phyloP scores from a whole-genome alignment of 768 basidiomycete genomes.

The Pilatotrama ljubarskyi region DNA sequence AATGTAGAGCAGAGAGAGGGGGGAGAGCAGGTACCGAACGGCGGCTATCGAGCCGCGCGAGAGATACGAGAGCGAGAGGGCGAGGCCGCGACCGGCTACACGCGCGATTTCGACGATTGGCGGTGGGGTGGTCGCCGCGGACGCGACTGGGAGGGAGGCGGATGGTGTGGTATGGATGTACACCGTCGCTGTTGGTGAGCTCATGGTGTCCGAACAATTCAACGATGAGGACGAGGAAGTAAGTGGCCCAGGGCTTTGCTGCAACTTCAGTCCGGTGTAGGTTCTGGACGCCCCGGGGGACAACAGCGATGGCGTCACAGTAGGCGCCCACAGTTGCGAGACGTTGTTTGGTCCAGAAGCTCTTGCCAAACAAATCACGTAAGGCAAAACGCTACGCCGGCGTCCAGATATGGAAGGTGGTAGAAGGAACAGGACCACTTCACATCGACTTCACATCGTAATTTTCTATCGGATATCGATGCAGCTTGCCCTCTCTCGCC shows the following conservation, averaged over 20 bases:
- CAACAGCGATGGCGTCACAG: conserved; percentile 1
- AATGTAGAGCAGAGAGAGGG: conserved; percentile 26
- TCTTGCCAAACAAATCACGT: conserved; percentile 25
- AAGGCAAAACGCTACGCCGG: conserved; percentile 14
- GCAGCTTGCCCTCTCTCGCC: neutral
- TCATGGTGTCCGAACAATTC: neutral
- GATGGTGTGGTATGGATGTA: neutral
- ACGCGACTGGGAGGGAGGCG: neutral
- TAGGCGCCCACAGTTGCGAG: neutral
- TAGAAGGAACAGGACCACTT: conserved; percentile 15
- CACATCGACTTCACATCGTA: conserved; percentile 19
- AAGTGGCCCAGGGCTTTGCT: neutral
- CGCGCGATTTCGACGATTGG: conserved; percentile 24
- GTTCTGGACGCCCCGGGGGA: too few relatives aligned
- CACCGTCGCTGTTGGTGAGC: neutral
- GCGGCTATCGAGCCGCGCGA: neutral
- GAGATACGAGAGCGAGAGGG: conserved; percentile 7
- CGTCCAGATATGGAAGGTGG: conserved; percentile 19
- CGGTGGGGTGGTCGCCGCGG: conserved; percentile 3
- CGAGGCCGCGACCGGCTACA: conserved; percentile 9
- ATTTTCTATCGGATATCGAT: conserved; percentile 18
- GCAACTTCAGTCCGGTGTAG: neutral
- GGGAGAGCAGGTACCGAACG: neutral
- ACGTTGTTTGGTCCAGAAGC: conserved; percentile 28
- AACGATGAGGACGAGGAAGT: neutral